Conservation (phyloP, 1,284 basidiomycete species). For the Apiotrichum gamsii region DNA sequence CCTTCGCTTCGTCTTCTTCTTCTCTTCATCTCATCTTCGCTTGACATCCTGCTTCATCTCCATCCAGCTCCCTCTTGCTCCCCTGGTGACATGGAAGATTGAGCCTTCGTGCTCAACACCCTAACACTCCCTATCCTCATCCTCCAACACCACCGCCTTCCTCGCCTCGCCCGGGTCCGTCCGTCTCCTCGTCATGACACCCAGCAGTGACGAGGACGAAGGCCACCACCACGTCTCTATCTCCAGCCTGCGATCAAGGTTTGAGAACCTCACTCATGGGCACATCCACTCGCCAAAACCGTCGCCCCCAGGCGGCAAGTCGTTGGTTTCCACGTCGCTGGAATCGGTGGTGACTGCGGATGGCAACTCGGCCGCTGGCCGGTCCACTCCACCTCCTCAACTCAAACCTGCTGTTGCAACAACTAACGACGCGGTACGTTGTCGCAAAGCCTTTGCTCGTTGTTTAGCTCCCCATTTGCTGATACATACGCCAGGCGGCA, state of each 20-base stretch:
- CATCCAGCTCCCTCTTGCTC: background rate
- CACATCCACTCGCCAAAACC: background rate
- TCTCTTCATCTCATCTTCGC: too few relatives aligned
- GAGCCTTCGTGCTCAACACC: background rate
- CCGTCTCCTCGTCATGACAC: background rate
- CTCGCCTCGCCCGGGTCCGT: too few relatives aligned
- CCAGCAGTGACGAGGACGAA: background rate
- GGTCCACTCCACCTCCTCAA: too few relatives aligned
- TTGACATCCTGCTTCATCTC: too few relatives aligned
- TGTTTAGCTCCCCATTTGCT: too few relatives aligned
- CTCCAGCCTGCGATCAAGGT: constrained; percentile 31
- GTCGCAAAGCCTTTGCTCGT: too few relatives aligned
- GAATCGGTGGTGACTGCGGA: background rate
- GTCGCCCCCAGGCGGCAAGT: too few relatives aligned
- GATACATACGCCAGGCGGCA: too few relatives aligned
- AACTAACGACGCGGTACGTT: too few relatives aligned
- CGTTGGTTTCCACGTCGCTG: too few relatives aligned
- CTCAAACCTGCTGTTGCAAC: too few relatives aligned
- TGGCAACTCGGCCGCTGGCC: background rate
- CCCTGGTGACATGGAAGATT: background rate
- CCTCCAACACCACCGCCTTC: constrained; percentile 1
- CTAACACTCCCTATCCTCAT: background rate
- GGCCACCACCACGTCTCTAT: constrained; percentile 24
- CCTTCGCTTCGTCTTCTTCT: too few relatives aligned
- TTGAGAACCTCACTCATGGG: constrained; percentile 31